Percentiles rank a stretch among this genome's conserved stretches.
These are phyloP conservation scores for Trichoderma virens DNA, from an alignment of 495 filamentous ascomycete genomes.

Conservation along the genomic window DNA sequence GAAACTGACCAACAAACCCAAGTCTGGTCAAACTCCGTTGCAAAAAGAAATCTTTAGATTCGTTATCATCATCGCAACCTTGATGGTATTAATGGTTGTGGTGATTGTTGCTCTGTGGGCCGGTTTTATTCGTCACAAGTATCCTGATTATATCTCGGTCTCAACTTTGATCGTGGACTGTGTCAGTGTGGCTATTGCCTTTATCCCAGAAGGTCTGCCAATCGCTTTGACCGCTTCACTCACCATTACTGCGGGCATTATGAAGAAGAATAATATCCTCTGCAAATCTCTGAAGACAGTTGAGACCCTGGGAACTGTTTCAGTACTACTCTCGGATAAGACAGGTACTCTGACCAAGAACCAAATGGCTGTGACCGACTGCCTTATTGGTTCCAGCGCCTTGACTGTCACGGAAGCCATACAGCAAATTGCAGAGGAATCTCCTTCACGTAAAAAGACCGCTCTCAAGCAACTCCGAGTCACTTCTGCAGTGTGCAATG, in stretches of 20 bases:
- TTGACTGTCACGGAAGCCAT: conserved; percentile 22
- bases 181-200: conserved; percentile 49
- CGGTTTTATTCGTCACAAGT: conserved; percentile 15
- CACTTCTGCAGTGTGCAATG: conserved; percentile 57
- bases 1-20: conserved; percentile 54
- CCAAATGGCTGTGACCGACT: not conserved
- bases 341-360: conserved; percentile 54
- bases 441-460: not conserved
- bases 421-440: not conserved
- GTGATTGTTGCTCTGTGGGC: conserved; percentile 54
- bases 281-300: conserved; percentile 62
- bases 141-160: conserved; percentile 60
- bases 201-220: conserved; percentile 65
- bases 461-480: conserved; percentile 36
- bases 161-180: conserved; percentile 58
- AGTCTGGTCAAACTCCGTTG: conserved; percentile 53
- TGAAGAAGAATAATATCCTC: conserved; percentile 56
- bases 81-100: conserved; percentile 47
- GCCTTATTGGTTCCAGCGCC: conserved; percentile 29
- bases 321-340: conserved; percentile 62
- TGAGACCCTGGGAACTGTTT: conserved; percentile 61
- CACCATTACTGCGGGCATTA: conserved; percentile 51
- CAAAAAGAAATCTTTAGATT: conserved; percentile 63
- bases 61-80: conserved; percentile 52
- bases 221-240: conserved; percentile 54